Conservation (phyloP, 495 filamentous ascomycete species). For the Annulohypoxylon nitens region DNA sequence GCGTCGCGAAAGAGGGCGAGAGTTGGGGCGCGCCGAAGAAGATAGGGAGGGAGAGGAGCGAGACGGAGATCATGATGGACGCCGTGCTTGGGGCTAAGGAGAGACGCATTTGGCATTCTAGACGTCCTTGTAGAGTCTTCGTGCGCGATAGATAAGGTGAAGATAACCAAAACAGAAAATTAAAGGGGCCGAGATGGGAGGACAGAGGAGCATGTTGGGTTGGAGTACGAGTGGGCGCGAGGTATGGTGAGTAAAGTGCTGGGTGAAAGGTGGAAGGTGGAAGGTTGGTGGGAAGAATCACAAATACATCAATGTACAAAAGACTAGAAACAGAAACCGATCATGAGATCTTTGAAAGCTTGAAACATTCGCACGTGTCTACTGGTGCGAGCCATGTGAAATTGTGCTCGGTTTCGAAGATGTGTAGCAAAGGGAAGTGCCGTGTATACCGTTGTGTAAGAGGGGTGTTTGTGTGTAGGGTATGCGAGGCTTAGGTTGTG, state of each 20-base stretch:
- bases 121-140: conserved; percentile 72
- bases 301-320: conserved; percentile 10
- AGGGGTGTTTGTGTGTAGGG: not conserved
- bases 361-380: not conserved
- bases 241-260: not conserved
- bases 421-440: not conserved
- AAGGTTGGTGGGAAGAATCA: no score
- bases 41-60: conserved; percentile 36
- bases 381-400: not conserved
- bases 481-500: not conserved
- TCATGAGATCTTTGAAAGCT: conserved; percentile 16
- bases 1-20: not conserved
- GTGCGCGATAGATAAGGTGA: conserved; percentile 60
- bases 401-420: not conserved
- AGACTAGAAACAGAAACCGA: conserved; percentile 6
- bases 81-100: conserved; percentile 68
- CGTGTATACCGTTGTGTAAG: not conserved
- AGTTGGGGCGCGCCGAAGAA: not conserved
- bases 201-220: not conserved
- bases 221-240: not conserved
- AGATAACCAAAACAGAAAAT: not conserved
- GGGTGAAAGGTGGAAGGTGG: not conserved
- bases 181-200: no score
- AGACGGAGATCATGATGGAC: conserved; percentile 61
- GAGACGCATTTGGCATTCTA: conserved; percentile 79